These are phyloP conservation scores for Trametes hirsuta DNA, from an alignment of 1,284 basidiomycete species.

Conservation along the genomic window DNA sequence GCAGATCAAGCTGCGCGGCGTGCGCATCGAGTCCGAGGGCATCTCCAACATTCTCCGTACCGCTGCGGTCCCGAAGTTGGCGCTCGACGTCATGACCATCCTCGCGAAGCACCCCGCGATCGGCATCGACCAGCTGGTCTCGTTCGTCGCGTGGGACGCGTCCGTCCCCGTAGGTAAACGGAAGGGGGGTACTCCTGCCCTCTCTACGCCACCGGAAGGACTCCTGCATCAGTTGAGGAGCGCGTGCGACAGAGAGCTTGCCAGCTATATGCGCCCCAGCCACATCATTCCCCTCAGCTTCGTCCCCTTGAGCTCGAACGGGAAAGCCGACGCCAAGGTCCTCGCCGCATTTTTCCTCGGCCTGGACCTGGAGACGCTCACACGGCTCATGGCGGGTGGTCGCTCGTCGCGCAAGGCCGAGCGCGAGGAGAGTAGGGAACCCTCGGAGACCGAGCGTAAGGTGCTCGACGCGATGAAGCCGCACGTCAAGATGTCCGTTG, in stretches of 20 bases:
- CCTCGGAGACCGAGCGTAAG: constrained; percentile 24
- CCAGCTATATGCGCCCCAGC: constrained; percentile 56
- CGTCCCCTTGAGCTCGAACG: constrained; percentile 52
- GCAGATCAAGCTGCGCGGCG: constrained; percentile 58
- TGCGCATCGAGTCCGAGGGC: constrained; percentile 57
- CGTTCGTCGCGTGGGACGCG: constrained; percentile 47
- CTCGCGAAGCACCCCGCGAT: constrained; percentile 52
- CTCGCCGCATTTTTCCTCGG: constrained; percentile 43
- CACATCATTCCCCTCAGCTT: constrained; percentile 52
- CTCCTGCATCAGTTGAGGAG: constrained; percentile 40
- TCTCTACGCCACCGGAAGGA: constrained; percentile 35
- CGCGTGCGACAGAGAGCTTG: constrained; percentile 45
- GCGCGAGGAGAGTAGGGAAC: constrained; percentile 3
- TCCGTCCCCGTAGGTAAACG: constrained; percentile 40
- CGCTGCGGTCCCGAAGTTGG: constrained; percentile 36
- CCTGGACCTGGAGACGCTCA: constrained; percentile 36
- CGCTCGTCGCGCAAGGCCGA: background rate
- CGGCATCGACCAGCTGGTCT: constrained; percentile 49
- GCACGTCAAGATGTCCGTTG: constrained; percentile 18
- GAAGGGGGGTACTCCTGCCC: constrained; percentile 39
- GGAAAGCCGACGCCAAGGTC: constrained; percentile 50
- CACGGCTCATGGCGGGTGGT: constrained; percentile 13
- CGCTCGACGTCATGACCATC: constrained; percentile 47
- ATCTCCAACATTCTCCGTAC: constrained; percentile 51
- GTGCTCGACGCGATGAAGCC: constrained; percentile 23